These are phyloP conservation scores for Lithohypha guttulata DNA, from an alignment of 2,329 filamentous ascomycete genomes.

Conservation along the genomic window DNA sequence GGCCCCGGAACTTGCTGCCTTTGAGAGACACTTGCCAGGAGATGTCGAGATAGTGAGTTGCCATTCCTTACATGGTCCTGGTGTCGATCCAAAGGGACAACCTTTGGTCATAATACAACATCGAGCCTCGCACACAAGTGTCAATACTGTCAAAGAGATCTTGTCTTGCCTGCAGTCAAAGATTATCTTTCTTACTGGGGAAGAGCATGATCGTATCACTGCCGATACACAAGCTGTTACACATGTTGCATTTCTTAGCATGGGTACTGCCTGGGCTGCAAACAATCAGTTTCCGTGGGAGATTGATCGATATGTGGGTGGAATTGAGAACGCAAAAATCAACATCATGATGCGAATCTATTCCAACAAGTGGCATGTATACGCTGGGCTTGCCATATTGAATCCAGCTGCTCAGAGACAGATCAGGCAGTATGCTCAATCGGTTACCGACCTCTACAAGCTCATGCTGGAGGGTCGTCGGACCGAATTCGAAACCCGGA, in stretches of 20 bases:
- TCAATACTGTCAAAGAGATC: slow-evolving; percentile 68
- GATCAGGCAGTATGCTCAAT: slow-evolving; percentile 86
- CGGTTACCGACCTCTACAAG: slow-evolving; percentile 90
- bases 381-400: slow-evolving; percentile 90
- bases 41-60: slow-evolving; percentile 93
- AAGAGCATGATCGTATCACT: slow-evolving; percentile 90
- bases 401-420: slow-evolving; percentile 88
- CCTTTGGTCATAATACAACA: slow-evolving; percentile 89
- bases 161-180: slow-evolving; percentile 76
- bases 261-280: slow-evolving; percentile 96
- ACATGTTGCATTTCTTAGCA: slow-evolving; percentile 89
- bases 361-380: slow-evolving; percentile 98
- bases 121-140: slow-evolving; percentile 65
- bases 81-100: slow-evolving; percentile 77
- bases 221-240: slow-evolving; percentile 97
- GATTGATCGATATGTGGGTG: slow-evolving; percentile 84
- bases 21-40: slow-evolving; percentile 73
- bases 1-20: slow-evolving; percentile 86
- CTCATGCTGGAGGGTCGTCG: slow-evolving; percentile 83
- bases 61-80: slow-evolving; percentile 90
- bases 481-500: slow-evolving; percentile 60
- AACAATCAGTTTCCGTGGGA: slow-evolving; percentile 97
- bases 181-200: slow-evolving; percentile 75
- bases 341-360: slow-evolving; percentile 97
- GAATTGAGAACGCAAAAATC: slow-evolving; percentile 98